Percentiles rank a stretch among this genome's conserved stretches.
Evolutionary conservation across 176 grass and related monocot genomes (phyloP).

Genomic region (Lolium multiflorum): DNA sequence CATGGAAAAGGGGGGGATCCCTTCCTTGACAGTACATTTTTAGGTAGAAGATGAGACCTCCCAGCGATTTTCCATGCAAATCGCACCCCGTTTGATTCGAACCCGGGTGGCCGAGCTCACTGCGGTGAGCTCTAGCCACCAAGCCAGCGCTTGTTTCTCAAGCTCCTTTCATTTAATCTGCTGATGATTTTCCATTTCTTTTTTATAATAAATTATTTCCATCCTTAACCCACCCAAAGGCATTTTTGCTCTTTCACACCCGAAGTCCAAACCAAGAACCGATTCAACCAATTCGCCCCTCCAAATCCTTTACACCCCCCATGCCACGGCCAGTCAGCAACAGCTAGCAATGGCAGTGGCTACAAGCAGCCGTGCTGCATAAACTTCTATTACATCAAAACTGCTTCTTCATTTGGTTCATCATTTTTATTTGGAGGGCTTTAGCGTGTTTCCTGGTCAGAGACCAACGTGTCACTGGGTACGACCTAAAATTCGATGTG

Average conservation of each 20-base stretch:
- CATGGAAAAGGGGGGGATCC: no score
- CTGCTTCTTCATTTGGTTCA: constrained; percentile 1
- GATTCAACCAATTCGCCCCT: background rate
- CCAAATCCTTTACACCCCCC: background rate
- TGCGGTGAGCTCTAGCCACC: no score
- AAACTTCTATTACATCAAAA: background rate
- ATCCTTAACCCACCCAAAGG: background rate
- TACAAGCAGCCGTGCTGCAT: background rate
- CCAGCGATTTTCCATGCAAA: no score
- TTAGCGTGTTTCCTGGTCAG: background rate
- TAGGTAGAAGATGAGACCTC: no score
- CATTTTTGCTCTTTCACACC: constrained; percentile 4
- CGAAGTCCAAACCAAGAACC: constrained; percentile 1
- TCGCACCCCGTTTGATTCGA: no score
- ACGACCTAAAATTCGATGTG: background rate
- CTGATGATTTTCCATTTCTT: constrained; percentile 3
- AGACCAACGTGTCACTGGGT: background rate
- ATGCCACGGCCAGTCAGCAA: background rate
- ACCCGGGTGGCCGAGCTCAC: no score
- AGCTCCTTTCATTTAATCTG: background rate
- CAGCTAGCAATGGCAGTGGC: background rate
- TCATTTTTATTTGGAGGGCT: background rate
- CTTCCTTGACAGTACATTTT: no score
- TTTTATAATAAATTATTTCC: background rate
- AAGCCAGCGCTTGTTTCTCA: no score